A percentile compares a stretch with the other conserved stretches of the same genome.
These are phyloP conservation scores for Monosporascus sp. DNA, from an alignment of 2,329 filamentous ascomycete genomes.

Conservation along the genomic window DNA sequence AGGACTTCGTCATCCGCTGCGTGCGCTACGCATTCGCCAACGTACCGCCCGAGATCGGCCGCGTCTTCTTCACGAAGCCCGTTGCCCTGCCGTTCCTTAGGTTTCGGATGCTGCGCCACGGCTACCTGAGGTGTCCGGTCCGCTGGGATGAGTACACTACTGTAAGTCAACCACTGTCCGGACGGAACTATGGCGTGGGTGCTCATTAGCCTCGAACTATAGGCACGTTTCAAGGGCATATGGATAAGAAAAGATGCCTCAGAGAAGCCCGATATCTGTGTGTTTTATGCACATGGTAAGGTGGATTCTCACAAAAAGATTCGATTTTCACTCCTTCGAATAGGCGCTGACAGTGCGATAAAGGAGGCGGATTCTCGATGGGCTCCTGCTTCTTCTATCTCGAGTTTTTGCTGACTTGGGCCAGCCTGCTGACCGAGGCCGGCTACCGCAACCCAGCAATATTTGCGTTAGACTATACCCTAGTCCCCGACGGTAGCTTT, in stretches of 20 bases:
- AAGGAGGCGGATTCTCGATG: slow-evolving; percentile 81
- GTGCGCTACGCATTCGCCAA: slow-evolving; percentile 73
- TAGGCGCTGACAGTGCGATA: slow-evolving; percentile 11
- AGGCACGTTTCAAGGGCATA: slow-evolving; percentile 54
- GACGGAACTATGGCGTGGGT: background rate
- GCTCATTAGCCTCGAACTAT: slow-evolving; percentile 16
- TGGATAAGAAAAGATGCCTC: slow-evolving; percentile 62
- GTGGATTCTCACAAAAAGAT: background rate
- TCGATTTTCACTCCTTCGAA: background rate
- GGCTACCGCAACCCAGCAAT: slow-evolving; percentile 73
- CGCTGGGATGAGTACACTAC: slow-evolving; percentile 54
- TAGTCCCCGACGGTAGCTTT: slow-evolving; percentile 69
- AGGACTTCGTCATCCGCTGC: slow-evolving; percentile 71
- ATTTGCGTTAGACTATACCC: slow-evolving; percentile 74
- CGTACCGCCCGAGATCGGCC: slow-evolving; percentile 62
- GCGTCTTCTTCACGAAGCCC: slow-evolving; percentile 71
- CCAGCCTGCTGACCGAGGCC: slow-evolving; percentile 55
- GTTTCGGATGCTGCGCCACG: slow-evolving; percentile 72
- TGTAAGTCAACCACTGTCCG: slow-evolving; percentile 29
- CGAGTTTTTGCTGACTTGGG: slow-evolving; percentile 73
- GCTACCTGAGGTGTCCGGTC: slow-evolving; percentile 56
- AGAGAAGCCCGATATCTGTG: slow-evolving; percentile 64
- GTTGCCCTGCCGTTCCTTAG: slow-evolving; percentile 69
- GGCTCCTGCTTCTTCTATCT: slow-evolving; percentile 80
- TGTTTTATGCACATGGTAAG: slow-evolving; percentile 76